phyloP scores from a whole-genome alignment of 176 grass and related monocot genomes.

The Puya raimondii region DNA sequence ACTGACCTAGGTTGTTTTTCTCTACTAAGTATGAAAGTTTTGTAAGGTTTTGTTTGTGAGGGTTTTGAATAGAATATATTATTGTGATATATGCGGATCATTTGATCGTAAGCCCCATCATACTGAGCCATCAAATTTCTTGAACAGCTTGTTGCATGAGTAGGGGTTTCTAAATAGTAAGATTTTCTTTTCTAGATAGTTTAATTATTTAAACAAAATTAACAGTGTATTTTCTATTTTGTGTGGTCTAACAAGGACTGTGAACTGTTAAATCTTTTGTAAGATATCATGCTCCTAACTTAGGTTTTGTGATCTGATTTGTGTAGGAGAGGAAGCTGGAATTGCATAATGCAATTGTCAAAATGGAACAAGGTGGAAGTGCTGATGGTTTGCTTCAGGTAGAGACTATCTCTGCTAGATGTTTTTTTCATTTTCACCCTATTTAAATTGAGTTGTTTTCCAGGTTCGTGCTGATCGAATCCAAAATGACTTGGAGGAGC shows the following conservation, averaged over 20 bases:
- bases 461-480: constrained; percentile 97
- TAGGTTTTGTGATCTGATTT: constrained; percentile 20
- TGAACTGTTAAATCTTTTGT: too few species aligned
- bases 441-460: constrained; percentile 14
- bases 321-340: constrained; percentile 92
- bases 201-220: neutral
- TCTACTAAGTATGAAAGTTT: too few species aligned
- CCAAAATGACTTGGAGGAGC: constrained; percentile 89
- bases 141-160: too few species aligned
- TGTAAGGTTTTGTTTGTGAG: too few species aligned
- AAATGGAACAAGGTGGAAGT: constrained; percentile 98
- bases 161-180: too few species aligned
- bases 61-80: too few species aligned
- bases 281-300: neutral
- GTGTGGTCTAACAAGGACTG: neutral
- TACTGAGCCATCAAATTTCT: too few species aligned
- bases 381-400: constrained; percentile 99
- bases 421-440: neutral
- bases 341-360: constrained; percentile 77
- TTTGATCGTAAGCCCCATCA: too few species aligned
- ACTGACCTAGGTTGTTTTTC: too few species aligned
- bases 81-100: too few species aligned
- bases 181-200: too few species aligned
- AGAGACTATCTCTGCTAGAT: constrained; percentile 22
- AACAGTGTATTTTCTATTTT: constrained; percentile 1